phyloP scores from a whole-genome alignment of 2,329 filamentous ascomycete genomes.

The Aspergillus arachidicola region DNA sequence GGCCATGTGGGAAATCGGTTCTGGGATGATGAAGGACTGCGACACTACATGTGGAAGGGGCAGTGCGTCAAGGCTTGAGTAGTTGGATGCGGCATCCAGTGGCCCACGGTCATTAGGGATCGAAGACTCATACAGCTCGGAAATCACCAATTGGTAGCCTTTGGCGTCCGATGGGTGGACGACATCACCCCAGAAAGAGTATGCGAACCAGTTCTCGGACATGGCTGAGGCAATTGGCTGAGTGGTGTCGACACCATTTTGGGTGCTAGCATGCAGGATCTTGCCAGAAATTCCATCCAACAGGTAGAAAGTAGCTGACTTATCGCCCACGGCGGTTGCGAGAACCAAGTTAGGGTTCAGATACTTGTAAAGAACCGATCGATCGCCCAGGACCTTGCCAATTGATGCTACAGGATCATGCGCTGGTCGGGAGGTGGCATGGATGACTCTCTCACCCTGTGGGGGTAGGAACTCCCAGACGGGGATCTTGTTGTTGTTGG shows the following conservation, averaged over 20 bases:
- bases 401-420: constrained; percentile 94
- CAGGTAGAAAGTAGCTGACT: constrained; percentile 71
- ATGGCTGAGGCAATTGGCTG: constrained; percentile 76
- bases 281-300: constrained; percentile 85
- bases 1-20: constrained; percentile 75
- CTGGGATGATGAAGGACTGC: constrained; percentile 78
- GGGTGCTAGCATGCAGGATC: constrained; percentile 70
- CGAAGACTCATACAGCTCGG: constrained; percentile 88
- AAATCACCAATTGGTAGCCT: constrained; percentile 82
- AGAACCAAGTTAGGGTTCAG: constrained; percentile 84
- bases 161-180: constrained; percentile 59
- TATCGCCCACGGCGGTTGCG: constrained; percentile 68
- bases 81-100: constrained; percentile 69
- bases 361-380: constrained; percentile 97
- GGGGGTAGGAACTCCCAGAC: constrained; percentile 75
- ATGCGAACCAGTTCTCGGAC: constrained; percentile 94
- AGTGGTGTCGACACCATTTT: constrained; percentile 72
- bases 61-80: constrained; percentile 70
- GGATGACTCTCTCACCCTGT: constrained; percentile 66
- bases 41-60: constrained; percentile 74
- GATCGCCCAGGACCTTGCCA: constrained; percentile 86
- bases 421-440: constrained; percentile 67
- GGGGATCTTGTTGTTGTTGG: constrained; percentile 42
- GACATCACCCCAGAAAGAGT: constrained; percentile 70
- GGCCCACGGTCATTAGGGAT: constrained; percentile 82